These are phyloP conservation scores for Xylaria sp. DNA, from an alignment of 2,329 filamentous ascomycete species.

Conservation along the genomic window DNA sequence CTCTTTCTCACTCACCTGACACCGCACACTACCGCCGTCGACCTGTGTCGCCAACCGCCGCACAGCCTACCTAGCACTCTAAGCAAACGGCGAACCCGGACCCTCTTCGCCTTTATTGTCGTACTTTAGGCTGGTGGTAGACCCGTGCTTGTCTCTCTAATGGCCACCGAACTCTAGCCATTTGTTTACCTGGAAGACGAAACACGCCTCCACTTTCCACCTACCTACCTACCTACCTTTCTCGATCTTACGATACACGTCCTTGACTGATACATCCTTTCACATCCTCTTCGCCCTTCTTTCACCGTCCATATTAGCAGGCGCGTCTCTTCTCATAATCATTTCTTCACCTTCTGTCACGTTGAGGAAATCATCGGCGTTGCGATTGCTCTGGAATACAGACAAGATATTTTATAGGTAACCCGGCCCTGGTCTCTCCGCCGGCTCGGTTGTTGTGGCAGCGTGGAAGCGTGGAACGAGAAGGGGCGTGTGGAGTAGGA, in stretches of 20 bases:
- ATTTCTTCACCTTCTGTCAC: slow-evolving; percentile 1
- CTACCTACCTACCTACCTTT: slow-evolving; percentile 17
- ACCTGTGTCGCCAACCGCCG: slow-evolving; percentile 30
- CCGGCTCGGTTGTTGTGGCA: slow-evolving; percentile 17
- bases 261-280: slow-evolving; percentile 19
- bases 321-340: slow-evolving; percentile 9
- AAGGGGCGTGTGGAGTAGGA: slow-evolving; percentile 31
- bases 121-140: slow-evolving; percentile 21
- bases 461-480: slow-evolving; percentile 22
- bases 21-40: slow-evolving; percentile 27
- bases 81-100: slow-evolving; percentile 18
- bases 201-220: too few species aligned
- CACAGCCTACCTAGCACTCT: slow-evolving; percentile 16
- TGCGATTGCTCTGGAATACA: slow-evolving; percentile 15
- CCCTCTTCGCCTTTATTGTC: slow-evolving; percentile 26
- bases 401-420: slow-evolving; percentile 13
- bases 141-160: slow-evolving; percentile 26
- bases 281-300: slow-evolving; percentile 20
- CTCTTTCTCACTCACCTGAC: slow-evolving; percentile 25
- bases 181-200: slow-evolving; percentile 22
- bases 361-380: slow-evolving; percentile 9
- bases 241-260: slow-evolving; percentile 29
- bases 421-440: not conserved
- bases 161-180: slow-evolving; percentile 33
- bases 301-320: too few species aligned